A percentile compares a stretch with the other conserved stretches of the same genome.
These are phyloP conservation scores for Coemansia sp. DNA, from an alignment of 192 early-diverging fungal genomes.

Conservation along the genomic window DNA sequence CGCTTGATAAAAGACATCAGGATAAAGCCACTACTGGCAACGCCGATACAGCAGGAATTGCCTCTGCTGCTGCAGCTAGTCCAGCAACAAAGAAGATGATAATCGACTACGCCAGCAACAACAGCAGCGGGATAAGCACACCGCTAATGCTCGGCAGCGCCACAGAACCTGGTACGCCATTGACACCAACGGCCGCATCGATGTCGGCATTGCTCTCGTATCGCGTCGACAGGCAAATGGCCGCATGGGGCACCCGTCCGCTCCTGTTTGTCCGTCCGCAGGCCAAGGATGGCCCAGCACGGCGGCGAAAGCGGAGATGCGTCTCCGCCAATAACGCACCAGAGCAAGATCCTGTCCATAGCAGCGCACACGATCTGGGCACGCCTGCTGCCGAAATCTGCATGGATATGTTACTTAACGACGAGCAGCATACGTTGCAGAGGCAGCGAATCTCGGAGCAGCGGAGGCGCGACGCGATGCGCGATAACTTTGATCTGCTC, in stretches of 20 bases:
- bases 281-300: slow-evolving; percentile 21
- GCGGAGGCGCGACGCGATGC: slow-evolving; percentile 52
- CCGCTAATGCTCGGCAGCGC: slow-evolving; percentile 9
- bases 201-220: slow-evolving; percentile 23
- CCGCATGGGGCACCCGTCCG: slow-evolving; percentile 37
- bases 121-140: slow-evolving; percentile 17
- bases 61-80: no score
- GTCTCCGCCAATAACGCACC: slow-evolving; percentile 20
- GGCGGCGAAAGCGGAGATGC: slow-evolving; percentile 46
- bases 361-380: neutral
- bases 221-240: slow-evolving; percentile 52
- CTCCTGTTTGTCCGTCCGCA: slow-evolving; percentile 51
- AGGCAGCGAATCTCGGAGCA: slow-evolving; percentile 56
- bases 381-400: neutral
- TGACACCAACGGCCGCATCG: neutral
- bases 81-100: neutral
- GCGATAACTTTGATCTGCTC: slow-evolving; percentile 55
- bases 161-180: neutral
- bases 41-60: neutral
- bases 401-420: neutral
- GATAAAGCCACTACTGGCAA: neutral
- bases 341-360: neutral
- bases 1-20: neutral
- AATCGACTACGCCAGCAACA: neutral
- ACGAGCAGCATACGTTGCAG: slow-evolving; percentile 27